A percentile compares a stretch with the other conserved stretches of the same genome.
phyloP scores from a whole-genome alignment of 2,329 filamentous ascomycete genomes.

The Truncatella angustata region DNA sequence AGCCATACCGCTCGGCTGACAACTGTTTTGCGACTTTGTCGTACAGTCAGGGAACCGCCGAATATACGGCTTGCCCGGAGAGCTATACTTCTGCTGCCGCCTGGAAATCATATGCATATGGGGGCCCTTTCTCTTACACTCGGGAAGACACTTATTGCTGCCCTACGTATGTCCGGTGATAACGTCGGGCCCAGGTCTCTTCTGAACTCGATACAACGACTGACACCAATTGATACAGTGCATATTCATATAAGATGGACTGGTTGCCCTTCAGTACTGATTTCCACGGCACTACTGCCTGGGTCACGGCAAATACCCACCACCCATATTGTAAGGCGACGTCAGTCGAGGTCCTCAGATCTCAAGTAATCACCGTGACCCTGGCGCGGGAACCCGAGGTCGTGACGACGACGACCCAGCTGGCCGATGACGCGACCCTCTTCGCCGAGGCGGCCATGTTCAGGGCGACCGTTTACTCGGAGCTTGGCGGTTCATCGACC shows the following conservation, averaged over 20 bases:
- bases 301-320: too few species aligned
- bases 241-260: too few species aligned
- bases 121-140: too few species aligned
- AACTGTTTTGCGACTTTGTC: neutral
- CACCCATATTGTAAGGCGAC: too few species aligned
- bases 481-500: neutral
- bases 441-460: slow-evolving; percentile 2
- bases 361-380: neutral
- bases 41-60: neutral
- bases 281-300: too few species aligned
- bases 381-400: too few species aligned
- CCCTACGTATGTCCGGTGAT: neutral
- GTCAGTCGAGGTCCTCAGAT: neutral
- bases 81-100: slow-evolving; percentile 2
- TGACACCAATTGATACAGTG: too few species aligned
- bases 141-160: slow-evolving; percentile 1
- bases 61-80: neutral
- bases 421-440: neutral
- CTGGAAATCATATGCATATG: too few species aligned
- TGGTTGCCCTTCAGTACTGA: too few species aligned
- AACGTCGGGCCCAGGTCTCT: too few species aligned
- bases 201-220: too few species aligned
- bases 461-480: neutral
- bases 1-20: neutral
- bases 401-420: neutral